Conservation (phyloP, 352 stramenopile genomes). For the Phytophthora sp. region DNA sequence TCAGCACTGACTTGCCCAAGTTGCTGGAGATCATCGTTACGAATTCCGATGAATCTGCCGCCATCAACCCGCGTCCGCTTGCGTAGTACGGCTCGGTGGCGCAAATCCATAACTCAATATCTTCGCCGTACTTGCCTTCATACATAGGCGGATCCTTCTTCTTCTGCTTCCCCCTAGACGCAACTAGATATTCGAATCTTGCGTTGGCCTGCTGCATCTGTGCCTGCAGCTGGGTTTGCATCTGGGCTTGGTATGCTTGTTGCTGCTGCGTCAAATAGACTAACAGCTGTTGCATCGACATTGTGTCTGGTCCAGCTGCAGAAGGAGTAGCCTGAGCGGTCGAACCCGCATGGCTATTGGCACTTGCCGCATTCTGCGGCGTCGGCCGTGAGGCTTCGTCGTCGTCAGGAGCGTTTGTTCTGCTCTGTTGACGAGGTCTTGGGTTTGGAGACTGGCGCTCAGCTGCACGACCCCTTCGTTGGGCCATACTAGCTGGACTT, state of each 20-base stretch:
- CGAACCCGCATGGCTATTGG: too few relatives aligned
- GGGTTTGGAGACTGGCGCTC: neutral
- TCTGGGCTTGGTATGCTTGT: slow-evolving; percentile 10
- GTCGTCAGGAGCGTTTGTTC: neutral
- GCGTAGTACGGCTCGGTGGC: slow-evolving; percentile 16
- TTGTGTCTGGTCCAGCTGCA: neutral
- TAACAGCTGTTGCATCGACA: slow-evolving; percentile 18
- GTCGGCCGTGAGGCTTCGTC: neutral
- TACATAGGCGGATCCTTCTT: slow-evolving; percentile 10
- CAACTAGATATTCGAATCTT: slow-evolving; percentile 1
- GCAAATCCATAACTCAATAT: slow-evolving; percentile 22
- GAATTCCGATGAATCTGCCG: slow-evolving; percentile 11
- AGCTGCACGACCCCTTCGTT: slow-evolving; percentile 1
- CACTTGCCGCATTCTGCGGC: neutral
- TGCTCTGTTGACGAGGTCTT: slow-evolving; percentile 4
- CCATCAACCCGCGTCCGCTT: slow-evolving; percentile 2
- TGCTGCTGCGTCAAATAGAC: slow-evolving; percentile 17
- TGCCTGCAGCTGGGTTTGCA: slow-evolving; percentile 9
- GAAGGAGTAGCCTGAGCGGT: too few relatives aligned
- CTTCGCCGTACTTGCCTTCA: slow-evolving; percentile 9
- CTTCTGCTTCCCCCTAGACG: slow-evolving; percentile 1
- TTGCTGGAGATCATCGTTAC: slow-evolving; percentile 17
- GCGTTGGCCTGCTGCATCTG: slow-evolving; percentile 18
- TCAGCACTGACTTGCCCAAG: slow-evolving; percentile 14
- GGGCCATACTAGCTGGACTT: slow-evolving; percentile 2